A percentile compares a stretch with the other conserved stretches of the same genome.
phyloP scores from a whole-genome alignment of 2,329 filamentous ascomycete genomes.

The Pleurostoma richardsiae region DNA sequence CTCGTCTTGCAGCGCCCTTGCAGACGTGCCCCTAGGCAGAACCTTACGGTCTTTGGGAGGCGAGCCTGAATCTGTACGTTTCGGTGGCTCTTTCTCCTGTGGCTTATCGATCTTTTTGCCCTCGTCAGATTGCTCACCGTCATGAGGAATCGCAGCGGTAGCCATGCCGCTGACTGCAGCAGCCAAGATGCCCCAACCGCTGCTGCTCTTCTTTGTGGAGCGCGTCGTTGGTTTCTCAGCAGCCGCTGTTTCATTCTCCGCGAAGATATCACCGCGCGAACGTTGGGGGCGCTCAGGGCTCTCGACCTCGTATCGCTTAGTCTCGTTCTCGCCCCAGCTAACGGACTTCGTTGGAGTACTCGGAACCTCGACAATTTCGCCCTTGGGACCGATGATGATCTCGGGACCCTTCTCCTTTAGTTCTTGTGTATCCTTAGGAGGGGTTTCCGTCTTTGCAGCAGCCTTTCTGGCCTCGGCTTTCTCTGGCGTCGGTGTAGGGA shows the following conservation, averaged over 20 bases:
- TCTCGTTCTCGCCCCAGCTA: constrained; percentile 61
- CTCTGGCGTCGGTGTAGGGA: constrained; percentile 42
- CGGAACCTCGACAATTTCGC: constrained; percentile 39
- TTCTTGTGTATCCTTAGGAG: constrained; percentile 8
- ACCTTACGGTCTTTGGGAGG: constrained; percentile 6
- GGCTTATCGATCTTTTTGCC: constrained; percentile 9
- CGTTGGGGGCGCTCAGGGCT: constrained; percentile 51
- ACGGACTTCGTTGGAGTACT: constrained; percentile 44
- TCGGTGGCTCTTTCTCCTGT: constrained; percentile 5
- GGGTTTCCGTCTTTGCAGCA: constrained; percentile 10
- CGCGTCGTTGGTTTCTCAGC: constrained; percentile 18
- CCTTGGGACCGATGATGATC: constrained; percentile 31
- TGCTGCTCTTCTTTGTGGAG: constrained; percentile 23
- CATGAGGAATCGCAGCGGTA: constrained; percentile 17
- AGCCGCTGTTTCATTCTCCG: constrained; percentile 15
- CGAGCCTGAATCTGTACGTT: constrained; percentile 6
- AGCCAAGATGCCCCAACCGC: constrained; percentile 47
- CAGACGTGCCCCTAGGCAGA: constrained; percentile 6
- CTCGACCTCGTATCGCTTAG: constrained; percentile 57
- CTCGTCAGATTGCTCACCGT: background rate
- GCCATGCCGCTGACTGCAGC: constrained; percentile 39
- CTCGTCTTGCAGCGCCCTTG: constrained; percentile 6
- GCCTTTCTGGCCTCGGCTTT: constrained; percentile 30
- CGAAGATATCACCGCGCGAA: constrained; percentile 23
- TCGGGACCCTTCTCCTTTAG: constrained; percentile 13